phyloP scores from a whole-genome alignment of 2,329 filamentous ascomycete species.

The Thielaviopsis punctulata region DNA sequence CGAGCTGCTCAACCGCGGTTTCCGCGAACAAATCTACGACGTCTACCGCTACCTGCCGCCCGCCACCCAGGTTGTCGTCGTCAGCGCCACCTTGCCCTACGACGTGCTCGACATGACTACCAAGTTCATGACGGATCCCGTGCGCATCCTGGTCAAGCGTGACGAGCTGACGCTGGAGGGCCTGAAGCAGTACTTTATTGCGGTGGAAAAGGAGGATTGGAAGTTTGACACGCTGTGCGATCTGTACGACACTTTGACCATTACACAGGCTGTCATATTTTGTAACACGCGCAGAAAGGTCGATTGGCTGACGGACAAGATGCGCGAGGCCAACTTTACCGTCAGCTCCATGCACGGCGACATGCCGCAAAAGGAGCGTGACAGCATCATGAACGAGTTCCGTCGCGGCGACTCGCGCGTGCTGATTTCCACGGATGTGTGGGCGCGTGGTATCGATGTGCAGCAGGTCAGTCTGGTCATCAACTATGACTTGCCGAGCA shows the following conservation, averaged over 20 bases:
- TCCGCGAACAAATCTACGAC: conserved; percentile 97
- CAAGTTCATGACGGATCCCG: conserved; percentile 98
- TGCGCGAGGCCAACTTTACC: conserved; percentile 97
- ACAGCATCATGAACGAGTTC: conserved; percentile 99
- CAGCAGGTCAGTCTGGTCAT: conserved; percentile 97
- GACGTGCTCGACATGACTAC: conserved; percentile 98
- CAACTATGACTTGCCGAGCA: conserved; percentile 96
- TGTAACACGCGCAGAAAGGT: conserved; percentile 99
- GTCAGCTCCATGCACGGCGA: conserved; percentile 98
- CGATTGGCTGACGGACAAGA: conserved; percentile 98
- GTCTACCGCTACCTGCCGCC: conserved; percentile 94
- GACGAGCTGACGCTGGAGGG: conserved; percentile 96
- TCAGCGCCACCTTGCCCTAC: conserved; percentile 91
- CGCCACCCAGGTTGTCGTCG: conserved; percentile 94
- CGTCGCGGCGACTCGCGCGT: conserved; percentile 91
- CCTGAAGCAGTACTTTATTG: conserved; percentile 97
- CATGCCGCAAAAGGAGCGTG: conserved; percentile 95
- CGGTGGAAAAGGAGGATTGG: conserved; percentile 98
- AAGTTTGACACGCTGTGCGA: conserved; percentile 98
- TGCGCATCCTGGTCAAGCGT: conserved; percentile 93
- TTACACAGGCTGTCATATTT: conserved; percentile 98
- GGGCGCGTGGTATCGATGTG: conserved; percentile 96
- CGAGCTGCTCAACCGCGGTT: conserved; percentile 70
- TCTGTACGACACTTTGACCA: conserved; percentile 95
- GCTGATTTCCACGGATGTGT: conserved; percentile 91